phyloP scores from a whole-genome alignment of 495 filamentous ascomycete genomes.

The Hypoxylon fragiforme region DNA sequence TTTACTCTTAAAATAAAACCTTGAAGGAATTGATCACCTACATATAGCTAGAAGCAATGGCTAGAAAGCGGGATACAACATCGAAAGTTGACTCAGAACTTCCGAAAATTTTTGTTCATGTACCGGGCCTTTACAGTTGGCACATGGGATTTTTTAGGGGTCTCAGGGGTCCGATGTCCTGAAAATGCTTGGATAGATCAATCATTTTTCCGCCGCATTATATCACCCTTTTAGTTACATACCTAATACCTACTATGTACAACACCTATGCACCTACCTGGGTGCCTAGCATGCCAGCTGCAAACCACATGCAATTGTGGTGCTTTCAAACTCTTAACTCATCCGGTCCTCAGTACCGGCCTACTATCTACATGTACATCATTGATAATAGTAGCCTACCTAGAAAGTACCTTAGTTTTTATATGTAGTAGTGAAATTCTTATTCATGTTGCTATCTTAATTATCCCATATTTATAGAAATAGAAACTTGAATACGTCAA shows the following conservation, averaged over 20 bases:
- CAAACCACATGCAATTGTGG: conserved; percentile 7
- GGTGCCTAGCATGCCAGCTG: too few relatives aligned
- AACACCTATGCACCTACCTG: too few relatives aligned
- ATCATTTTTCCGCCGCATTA: background rate
- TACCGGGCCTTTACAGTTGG: background rate
- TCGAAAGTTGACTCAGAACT: conserved; percentile 30
- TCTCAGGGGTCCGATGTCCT: background rate
- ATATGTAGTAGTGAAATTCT: too few relatives aligned
- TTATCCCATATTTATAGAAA: too few relatives aligned
- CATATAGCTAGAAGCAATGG: conserved; percentile 9
- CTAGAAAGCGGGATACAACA: too few relatives aligned
- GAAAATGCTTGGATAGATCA: background rate
- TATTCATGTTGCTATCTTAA: too few relatives aligned
- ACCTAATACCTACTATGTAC: too few relatives aligned
- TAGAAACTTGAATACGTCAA: too few relatives aligned
- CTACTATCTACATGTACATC: too few relatives aligned
- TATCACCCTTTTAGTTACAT: conserved; percentile 23
- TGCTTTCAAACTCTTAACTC: conserved; percentile 9
- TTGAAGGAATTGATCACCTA: conserved; percentile 10
- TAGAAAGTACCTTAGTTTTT: too few relatives aligned
- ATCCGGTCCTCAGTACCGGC: conserved; percentile 16
- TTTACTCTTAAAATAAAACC: too few relatives aligned
- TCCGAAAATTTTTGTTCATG: conserved; percentile 25
- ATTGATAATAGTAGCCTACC: too few relatives aligned
- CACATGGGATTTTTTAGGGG: background rate